Percentiles rank a stretch among this genome's conserved stretches.
Evolutionary conservation across 805 yeast genomes (phyloP).

Genomic region (Clavispora fructus): DNA sequence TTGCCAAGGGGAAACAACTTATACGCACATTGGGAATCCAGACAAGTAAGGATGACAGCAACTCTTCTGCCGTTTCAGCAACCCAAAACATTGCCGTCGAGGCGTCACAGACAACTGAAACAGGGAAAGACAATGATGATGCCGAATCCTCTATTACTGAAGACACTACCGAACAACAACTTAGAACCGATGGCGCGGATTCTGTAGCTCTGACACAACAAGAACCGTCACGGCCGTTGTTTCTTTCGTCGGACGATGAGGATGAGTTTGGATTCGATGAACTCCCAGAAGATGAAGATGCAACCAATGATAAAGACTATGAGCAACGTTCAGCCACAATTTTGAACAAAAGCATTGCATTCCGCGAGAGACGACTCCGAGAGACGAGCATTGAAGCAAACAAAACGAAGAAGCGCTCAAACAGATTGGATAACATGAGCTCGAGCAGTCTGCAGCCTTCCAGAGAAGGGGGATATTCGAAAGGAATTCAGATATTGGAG

Average conservation of each 20-base stretch:
- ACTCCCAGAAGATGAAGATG: slow-evolving; percentile 7
- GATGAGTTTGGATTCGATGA: slow-evolving; percentile 8
- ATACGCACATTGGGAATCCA: slow-evolving; percentile 1
- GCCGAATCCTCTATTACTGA: not conserved
- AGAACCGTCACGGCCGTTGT: not conserved
- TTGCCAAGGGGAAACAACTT: slow-evolving; percentile 10
- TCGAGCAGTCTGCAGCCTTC: not conserved
- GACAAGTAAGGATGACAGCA: not conserved
- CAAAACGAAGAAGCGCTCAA: not conserved
- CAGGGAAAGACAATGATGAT: not conserved
- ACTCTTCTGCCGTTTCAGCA: not conserved
- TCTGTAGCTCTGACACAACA: not conserved
- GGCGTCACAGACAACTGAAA: not conserved
- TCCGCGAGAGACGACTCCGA: not conserved
- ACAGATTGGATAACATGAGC: not conserved
- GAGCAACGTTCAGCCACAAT: slow-evolving; percentile 2
- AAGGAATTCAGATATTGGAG: not conserved
- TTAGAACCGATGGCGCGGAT: no score
- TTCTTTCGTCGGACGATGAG: not conserved
- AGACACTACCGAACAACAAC: not conserved
- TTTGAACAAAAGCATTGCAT: not conserved
- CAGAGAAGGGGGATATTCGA: not conserved
- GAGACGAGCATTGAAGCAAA: not conserved
- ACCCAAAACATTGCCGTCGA: slow-evolving; percentile 3
- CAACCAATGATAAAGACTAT: slow-evolving; percentile 8